phyloP scores from a whole-genome alignment of 495 filamentous ascomycete species.

The Tuber umbilicatum region DNA sequence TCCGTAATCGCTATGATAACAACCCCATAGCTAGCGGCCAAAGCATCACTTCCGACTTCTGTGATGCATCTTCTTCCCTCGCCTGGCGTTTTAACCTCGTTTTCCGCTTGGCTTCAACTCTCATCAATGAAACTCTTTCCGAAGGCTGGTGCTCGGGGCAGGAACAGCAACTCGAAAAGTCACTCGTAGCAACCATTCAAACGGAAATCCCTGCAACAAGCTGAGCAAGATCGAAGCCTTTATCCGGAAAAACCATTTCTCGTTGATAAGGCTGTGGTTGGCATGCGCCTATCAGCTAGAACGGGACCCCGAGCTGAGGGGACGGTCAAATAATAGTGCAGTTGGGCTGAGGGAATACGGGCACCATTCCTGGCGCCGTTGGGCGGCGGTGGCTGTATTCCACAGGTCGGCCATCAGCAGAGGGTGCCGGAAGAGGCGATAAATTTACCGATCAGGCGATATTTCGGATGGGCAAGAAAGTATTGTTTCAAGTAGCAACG shows the following conservation, averaged over 20 bases:
- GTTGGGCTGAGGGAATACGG: background rate
- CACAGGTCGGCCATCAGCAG: background rate
- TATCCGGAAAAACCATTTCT: background rate
- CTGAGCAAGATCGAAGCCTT: background rate
- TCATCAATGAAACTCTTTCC: background rate
- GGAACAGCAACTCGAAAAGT: background rate
- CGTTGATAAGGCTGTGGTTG: background rate
- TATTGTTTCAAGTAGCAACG: background rate
- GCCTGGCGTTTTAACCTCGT: background rate
- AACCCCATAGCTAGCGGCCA: background rate
- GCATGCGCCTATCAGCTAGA: background rate
- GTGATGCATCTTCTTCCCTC: background rate
- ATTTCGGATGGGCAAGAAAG: background rate
- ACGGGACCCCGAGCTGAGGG: background rate
- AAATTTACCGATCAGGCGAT: background rate
- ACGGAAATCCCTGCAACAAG: background rate
- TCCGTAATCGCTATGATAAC: background rate
- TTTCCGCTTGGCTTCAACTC: background rate
- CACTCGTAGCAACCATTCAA: background rate
- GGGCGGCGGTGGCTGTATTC: background rate
- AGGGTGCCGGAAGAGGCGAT: background rate
- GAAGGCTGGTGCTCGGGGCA: background rate
- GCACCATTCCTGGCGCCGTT: background rate
- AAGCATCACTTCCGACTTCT: background rate
- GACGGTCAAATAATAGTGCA: background rate